Base-by-base conservation (phyloP, 2,329 filamentous ascomycete genomes). In the Orbilia blumenaviensis region DNA sequence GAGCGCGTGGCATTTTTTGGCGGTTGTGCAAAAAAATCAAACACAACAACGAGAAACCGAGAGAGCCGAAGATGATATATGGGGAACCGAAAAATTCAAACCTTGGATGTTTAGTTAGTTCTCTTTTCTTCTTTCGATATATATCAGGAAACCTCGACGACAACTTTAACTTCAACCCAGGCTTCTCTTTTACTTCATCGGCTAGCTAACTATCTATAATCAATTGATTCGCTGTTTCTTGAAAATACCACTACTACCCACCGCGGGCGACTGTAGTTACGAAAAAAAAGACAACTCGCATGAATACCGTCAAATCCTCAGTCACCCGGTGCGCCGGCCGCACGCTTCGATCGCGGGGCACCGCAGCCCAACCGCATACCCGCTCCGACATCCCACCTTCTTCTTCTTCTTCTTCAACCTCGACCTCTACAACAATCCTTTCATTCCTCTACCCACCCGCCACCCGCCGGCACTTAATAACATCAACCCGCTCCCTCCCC, bases 391-490 rank as follows among this genome's bases (percentile, higher is more conserved):
- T n/a, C n/a, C n/a, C n/a, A n/a, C n/a, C n/a, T n/a, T n/a, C n/a
- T n/a, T n/a, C n/a, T n/a, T n/a, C n/a, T n/a, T n/a, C n/a, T n/a
- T n/a, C 46, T 29, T 34, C 41, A 9, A 48, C 16, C 2, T 32
- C 58, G 23, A 46, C 23, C 9, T 4, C 46, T 29, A 52, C 61
- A 23, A 54, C 16, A 14, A 66, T 68, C 62, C 56, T 75, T 16
- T 68, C 71, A 4, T 75, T 75, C 34, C 58, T 75, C 10, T 75
- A 75, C 50, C 71, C 71, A 0, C 14, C 56, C 3, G 44, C 27
- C n/a, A 38, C 71, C 2, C 48, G 71, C 27, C 44, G 63, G 21
- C 50, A 58, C 27, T 5, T 68, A 23, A 23, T 18, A 12, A 41
- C 50, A 4, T 29, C 36, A 8, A 18, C 38, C 6, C 25, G 44